Percentiles rank a stretch among this genome's conserved stretches.
phyloP scores from a whole-genome alignment of 1,284 basidiomycete genomes.

The Mrakiaceae sp. region DNA sequence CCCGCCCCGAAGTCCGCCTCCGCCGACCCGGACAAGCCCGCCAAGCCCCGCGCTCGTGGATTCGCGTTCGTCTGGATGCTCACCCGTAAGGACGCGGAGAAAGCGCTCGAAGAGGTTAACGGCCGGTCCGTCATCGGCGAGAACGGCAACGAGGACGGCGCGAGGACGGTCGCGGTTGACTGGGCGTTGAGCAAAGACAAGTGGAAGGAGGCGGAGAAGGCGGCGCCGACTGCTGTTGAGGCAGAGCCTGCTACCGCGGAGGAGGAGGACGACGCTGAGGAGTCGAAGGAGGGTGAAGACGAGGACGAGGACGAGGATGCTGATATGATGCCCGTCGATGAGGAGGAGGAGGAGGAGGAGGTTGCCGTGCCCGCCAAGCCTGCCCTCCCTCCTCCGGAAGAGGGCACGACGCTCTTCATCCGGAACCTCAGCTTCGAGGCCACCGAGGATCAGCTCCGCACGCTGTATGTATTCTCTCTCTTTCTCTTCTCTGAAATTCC shows the following conservation, averaged over 20 bases:
- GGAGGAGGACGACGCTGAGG: constrained; percentile 40
- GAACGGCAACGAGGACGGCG: constrained; percentile 38
- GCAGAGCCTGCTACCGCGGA: constrained; percentile 27
- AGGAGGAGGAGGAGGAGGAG: constrained; percentile 39
- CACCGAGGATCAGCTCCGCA: constrained; percentile 77
- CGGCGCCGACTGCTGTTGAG: constrained; percentile 27
- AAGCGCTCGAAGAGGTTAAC: constrained; percentile 72
- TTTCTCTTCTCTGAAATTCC: not conserved
- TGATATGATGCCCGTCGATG: constrained; percentile 21
- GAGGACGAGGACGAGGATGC: constrained; percentile 23
- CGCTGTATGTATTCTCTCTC: constrained; percentile 45
- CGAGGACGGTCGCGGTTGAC: constrained; percentile 79
- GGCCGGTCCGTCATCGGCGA: constrained; percentile 49
- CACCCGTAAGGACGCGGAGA: constrained; percentile 71
- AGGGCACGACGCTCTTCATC: constrained; percentile 85
- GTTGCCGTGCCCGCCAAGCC: constrained; percentile 53
- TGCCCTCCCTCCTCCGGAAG: constrained; percentile 61
- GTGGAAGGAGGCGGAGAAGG: constrained; percentile 61
- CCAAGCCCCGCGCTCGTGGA: constrained; percentile 52
- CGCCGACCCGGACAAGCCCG: constrained; percentile 29
- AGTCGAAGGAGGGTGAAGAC: constrained; percentile 42
- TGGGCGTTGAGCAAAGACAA: constrained; percentile 92
- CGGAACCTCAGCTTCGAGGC: constrained; percentile 89
- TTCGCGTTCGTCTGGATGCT: constrained; percentile 97
- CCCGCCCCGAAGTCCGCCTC: constrained; percentile 11